Evolutionary conservation across 352 stramenopile species (phyloP).

Genomic region (Phytopythium aichiense): DNA sequence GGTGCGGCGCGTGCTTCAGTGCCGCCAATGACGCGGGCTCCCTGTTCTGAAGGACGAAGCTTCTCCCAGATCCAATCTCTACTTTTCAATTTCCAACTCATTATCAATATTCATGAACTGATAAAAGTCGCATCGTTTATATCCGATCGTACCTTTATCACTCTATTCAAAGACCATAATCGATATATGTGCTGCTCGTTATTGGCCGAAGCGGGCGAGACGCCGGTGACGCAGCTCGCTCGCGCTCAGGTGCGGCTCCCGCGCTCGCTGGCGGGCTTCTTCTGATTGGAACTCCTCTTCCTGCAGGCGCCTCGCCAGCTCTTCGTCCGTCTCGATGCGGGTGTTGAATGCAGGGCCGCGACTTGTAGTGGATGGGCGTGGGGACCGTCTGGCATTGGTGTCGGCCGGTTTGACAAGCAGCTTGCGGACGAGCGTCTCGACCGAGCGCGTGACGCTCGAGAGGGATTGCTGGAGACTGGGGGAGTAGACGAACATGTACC

Average conservation of each 20-base stretch:
- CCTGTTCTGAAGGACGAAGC: neutral
- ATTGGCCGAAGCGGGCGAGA: conserved; percentile 5
- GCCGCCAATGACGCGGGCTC: neutral
- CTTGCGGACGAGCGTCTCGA: neutral
- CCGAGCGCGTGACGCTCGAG: neutral
- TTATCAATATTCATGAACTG: too few relatives aligned
- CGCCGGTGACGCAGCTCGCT: conserved; percentile 7
- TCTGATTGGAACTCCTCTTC: conserved; percentile 6
- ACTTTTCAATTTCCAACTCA: neutral
- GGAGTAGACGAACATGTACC: conserved; percentile 27
- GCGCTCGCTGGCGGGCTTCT: neutral
- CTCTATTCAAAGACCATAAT: too few relatives aligned
- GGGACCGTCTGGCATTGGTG: neutral
- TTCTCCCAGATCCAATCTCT: neutral
- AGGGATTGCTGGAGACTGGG: conserved; percentile 19
- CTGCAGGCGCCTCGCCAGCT: conserved; percentile 8
- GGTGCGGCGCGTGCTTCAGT: neutral
- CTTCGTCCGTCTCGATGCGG: conserved; percentile 3
- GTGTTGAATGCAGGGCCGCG: neutral
- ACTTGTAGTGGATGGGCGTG: neutral
- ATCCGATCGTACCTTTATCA: too few relatives aligned
- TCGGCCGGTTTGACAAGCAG: neutral
- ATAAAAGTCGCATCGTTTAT: too few relatives aligned
- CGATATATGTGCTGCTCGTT: neutral
- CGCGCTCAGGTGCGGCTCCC: neutral